These are phyloP conservation scores for Flammula alnicola DNA, from an alignment of 1,284 basidiomycete genomes.

Conservation along the genomic window DNA sequence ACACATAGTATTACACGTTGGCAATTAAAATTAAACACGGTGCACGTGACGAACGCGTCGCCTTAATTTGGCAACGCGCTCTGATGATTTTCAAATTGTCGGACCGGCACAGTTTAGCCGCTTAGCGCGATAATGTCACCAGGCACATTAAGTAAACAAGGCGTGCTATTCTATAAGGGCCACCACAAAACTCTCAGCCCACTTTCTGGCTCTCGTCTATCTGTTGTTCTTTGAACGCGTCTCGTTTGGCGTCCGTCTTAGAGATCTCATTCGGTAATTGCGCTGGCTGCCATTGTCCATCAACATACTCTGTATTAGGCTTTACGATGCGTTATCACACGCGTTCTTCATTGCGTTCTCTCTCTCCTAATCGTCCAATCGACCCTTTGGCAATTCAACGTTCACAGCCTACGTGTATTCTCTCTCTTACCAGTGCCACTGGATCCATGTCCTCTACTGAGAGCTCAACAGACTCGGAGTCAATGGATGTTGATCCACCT, in stretches of 20 bases:
- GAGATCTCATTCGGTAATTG: not conserved
- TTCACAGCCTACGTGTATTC: constrained; percentile 15
- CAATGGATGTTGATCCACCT: constrained; percentile 14
- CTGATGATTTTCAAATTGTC: not conserved
- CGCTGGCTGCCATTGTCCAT: constrained; percentile 2
- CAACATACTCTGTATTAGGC: not conserved
- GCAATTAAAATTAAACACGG: too few relatives aligned
- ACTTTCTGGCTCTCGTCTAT: not conserved
- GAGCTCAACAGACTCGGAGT: constrained; percentile 3
- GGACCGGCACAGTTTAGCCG: not conserved
- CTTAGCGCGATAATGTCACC: constrained; percentile 3
- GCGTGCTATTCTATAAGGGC: constrained; percentile 3
- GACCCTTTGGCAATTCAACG: constrained; percentile 12
- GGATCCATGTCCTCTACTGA: constrained; percentile 11
- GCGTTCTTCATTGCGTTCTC: constrained; percentile 9
- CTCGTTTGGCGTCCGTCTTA: not conserved
- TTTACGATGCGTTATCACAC: constrained; percentile 19
- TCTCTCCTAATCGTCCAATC: constrained; percentile 8
- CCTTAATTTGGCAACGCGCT: not conserved
- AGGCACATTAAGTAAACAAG: constrained; percentile 4
- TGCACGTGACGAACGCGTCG: constrained; percentile 11
- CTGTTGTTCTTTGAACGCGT: not conserved
- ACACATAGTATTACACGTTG: too few relatives aligned
- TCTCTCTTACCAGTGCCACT: constrained; percentile 19
- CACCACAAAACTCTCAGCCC: not conserved